Percentiles rank a stretch among this genome's conserved stretches.
Conservation (phyloP, 2,329 filamentous ascomycete genomes). For the Fusarium sambucinum region DNA sequence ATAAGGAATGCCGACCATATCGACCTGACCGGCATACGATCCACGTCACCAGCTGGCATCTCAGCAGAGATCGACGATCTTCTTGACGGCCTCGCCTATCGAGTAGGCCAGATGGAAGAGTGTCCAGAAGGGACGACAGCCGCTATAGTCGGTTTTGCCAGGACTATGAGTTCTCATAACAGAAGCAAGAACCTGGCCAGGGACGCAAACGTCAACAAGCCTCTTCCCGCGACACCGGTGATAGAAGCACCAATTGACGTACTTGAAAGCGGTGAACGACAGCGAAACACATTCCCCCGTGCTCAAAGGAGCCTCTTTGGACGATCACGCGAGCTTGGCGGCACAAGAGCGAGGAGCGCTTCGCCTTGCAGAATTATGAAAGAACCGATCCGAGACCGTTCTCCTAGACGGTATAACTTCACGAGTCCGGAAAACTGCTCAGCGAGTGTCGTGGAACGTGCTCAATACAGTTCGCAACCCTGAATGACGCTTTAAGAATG, state of each 20-base stretch:
- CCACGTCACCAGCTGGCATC: conserved; percentile 23
- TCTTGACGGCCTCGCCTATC: conserved; percentile 50
- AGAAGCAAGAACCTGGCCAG: background rate
- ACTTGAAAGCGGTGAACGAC: conserved; percentile 4
- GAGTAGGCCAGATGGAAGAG: conserved; percentile 50
- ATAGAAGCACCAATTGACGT: conserved; percentile 44
- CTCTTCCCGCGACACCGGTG: conserved; percentile 50
- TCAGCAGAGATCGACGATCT: conserved; percentile 26
- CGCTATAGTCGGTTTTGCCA: conserved; percentile 49
- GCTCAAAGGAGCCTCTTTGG: conserved; percentile 17
- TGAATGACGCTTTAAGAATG: background rate
- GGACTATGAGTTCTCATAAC: conserved; percentile 17
- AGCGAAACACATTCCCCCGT: conserved; percentile 11
- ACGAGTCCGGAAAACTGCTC: background rate
- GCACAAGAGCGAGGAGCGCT: conserved; percentile 18
- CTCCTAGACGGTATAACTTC: conserved; percentile 4
- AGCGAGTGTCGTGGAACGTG: background rate
- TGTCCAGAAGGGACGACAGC: conserved; percentile 44
- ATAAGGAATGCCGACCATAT: conserved; percentile 24
- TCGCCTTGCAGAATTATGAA: conserved; percentile 7
- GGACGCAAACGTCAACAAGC: conserved; percentile 42
- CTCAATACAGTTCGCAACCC: background rate
- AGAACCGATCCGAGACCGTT: background rate
- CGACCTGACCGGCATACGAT: conserved; percentile 36
- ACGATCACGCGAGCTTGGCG: background rate